Evolutionary conservation across 495 filamentous ascomycete species (phyloP), one percentile per base, ranked within the genome.

Genomic region (Pseudomonodictys pantanalensis): DNA sequence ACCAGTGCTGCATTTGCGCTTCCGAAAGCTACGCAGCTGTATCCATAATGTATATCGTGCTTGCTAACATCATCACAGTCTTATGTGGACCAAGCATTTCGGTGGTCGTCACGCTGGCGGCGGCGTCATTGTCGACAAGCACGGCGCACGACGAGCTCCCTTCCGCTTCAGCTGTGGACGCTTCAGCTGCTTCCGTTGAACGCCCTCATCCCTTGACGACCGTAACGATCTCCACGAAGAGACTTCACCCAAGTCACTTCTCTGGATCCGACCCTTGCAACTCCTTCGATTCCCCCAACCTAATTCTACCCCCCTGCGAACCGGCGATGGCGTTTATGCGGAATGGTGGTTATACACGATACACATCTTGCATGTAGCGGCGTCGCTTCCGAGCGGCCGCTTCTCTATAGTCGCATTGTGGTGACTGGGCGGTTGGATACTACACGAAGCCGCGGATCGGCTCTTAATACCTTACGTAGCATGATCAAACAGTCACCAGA

Each of bases 101-200:
- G 68, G 68, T 26, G 68, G 68, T 50, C 57, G 54, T 17, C 66
- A 64, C 32, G 66, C 56, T 42, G 68, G 62, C 35, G 67, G 71
- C 15, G 73, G 73, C 28, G 46, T 75, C 46, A 56, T 71, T 30
- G 70, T 74, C 35, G 72, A 75, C 52, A 75, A 69, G 61, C 60
- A 75, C 39, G 73, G 73, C 22, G 62, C 62, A 4, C 68, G 68
- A 4, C 66, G 72, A 17, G 68, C 68, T 0, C 73, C 73, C 11
- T 75, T 73, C 57, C 67, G 73, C 8, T 69, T 74, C 53, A 67
- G 58, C 35, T 39, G 69, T 23, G 73, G 73, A 7, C 68, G 65
- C 41, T 73, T 75, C 44, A 72, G 58, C 58, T 75, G 73, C 52
- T 75, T 75, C 58, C 68, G 69, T 38, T 72, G 32, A 52, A 52